phyloP scores from a whole-genome alignment of 306 rosid species.

The Glycine latifolia region DNA sequence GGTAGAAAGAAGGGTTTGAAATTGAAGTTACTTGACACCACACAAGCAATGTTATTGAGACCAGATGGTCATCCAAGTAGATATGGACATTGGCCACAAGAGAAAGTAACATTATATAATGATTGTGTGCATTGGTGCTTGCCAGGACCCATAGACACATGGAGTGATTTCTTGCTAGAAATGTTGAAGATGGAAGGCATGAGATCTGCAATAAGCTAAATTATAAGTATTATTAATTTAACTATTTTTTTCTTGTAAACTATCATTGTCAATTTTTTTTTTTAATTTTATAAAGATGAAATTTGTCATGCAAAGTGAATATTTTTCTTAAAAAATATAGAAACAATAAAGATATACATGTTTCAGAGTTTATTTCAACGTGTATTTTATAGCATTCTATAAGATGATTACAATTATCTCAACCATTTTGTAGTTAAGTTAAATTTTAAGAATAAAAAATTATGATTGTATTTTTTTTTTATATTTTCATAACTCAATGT shows the following conservation, averaged over 20 bases:
- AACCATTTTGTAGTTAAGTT: no score
- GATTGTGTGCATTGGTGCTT: constrained; percentile 96
- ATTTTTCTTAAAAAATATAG: not conserved
- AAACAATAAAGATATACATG: not conserved
- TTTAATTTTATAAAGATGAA: constrained; percentile 14
- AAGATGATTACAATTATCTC: no score
- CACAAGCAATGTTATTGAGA: constrained; percentile 70
- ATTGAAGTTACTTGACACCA: constrained; percentile 73
- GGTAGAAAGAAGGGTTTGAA: constrained; percentile 66
- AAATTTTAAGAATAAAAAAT: no score
- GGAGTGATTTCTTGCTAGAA: constrained; percentile 82
- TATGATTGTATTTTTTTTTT: no score
- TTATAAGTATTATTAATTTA: not conserved
- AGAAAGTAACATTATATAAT: constrained; percentile 72
- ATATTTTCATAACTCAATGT: no score
- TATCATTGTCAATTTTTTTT: not conserved
- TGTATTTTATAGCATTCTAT: no score
- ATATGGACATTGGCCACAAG: constrained; percentile 79
- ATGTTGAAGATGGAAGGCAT: constrained; percentile 80
- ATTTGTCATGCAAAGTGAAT: not conserved
- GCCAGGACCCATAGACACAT: constrained; percentile 86
- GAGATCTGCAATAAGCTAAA: constrained; percentile 42
- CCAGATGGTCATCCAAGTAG: constrained; percentile 95
- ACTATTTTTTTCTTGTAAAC: constrained; percentile 12
- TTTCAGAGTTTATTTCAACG: not conserved